Conservation (phyloP, 163 green algal species). For the Volvox carteri region DNA sequence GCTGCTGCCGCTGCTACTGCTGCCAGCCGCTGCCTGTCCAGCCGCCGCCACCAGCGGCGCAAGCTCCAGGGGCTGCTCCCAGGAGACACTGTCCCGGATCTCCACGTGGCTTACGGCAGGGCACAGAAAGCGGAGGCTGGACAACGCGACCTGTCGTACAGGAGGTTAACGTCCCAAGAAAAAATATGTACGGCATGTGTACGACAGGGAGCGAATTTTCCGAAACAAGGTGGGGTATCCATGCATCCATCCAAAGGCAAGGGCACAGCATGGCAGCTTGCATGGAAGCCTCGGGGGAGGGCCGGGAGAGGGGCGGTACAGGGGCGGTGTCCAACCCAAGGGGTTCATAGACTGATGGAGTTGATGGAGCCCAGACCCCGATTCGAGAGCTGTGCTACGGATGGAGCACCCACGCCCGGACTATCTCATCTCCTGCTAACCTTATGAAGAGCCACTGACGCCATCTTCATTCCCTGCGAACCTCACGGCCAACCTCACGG, state of each 20-base stretch:
- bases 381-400: too few relatives aligned
- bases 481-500: too few relatives aligned
- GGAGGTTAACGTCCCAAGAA: not conserved
- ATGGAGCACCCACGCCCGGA: too few relatives aligned
- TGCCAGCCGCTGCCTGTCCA: not conserved
- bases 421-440: too few relatives aligned
- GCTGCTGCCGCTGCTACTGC: not conserved
- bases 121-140: not conserved
- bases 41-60: not conserved
- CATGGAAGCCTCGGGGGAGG: not conserved
- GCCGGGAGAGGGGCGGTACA: too few relatives aligned
- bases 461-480: too few relatives aligned
- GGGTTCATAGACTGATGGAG: too few relatives aligned
- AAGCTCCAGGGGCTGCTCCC: constrained; percentile 37
- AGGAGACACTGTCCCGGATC: constrained; percentile 44
- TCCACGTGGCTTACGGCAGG: not conserved
- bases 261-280: not conserved
- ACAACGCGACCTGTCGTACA: not conserved
- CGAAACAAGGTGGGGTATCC: not conserved
- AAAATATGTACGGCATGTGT: not conserved
- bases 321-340: too few relatives aligned
- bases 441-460: too few relatives aligned
- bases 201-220: not conserved
- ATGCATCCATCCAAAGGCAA: not conserved
- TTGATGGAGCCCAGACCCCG: too few relatives aligned